These are phyloP conservation scores for Arachnopeziza araneosa DNA, from an alignment of 2,329 filamentous ascomycete species.

Conservation along the genomic window DNA sequence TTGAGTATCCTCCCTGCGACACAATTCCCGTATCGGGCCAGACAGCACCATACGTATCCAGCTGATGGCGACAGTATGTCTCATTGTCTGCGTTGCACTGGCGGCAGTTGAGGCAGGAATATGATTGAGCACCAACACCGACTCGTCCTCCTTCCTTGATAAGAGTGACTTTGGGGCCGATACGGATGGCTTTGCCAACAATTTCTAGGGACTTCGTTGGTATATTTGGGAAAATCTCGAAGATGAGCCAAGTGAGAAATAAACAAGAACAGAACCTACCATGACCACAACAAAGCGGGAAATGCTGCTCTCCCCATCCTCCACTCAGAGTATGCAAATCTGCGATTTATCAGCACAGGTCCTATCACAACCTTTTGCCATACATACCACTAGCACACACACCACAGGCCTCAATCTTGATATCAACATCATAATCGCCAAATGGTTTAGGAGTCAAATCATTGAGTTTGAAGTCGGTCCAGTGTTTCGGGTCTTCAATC, in stretches of 20 bases:
- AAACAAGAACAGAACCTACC: background rate
- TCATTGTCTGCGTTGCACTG: constrained; percentile 37
- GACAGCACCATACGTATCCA: constrained; percentile 41
- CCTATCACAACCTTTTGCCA: background rate
- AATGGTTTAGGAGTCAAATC: constrained; percentile 43
- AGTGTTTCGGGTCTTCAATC: constrained; percentile 35
- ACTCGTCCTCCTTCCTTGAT: constrained; percentile 49
- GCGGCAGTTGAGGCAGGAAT: constrained; percentile 45
- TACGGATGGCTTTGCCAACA: constrained; percentile 39
- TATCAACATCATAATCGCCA: constrained; percentile 46
- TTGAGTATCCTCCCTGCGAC: constrained; percentile 45
- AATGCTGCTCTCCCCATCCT: constrained; percentile 45
- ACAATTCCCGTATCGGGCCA: constrained; percentile 27
- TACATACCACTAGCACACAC: constrained; percentile 31
- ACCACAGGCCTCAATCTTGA: constrained; percentile 46
- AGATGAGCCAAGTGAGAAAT: background rate
- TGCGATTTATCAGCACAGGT: background rate
- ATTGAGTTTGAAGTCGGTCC: constrained; percentile 35
- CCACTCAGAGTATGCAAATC: constrained; percentile 54
- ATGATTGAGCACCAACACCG: constrained; percentile 47
- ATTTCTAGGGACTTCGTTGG: constrained; percentile 38
- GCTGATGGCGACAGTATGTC: constrained; percentile 23
- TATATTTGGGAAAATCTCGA: background rate
- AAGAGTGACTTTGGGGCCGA: constrained; percentile 38
- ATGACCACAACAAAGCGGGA: constrained; percentile 44